A percentile compares a stretch with the other conserved stretches of the same genome.
Evolutionary conservation across 139 green algal species (phyloP).

Genomic region (Desmodesmus armatus): DNA sequence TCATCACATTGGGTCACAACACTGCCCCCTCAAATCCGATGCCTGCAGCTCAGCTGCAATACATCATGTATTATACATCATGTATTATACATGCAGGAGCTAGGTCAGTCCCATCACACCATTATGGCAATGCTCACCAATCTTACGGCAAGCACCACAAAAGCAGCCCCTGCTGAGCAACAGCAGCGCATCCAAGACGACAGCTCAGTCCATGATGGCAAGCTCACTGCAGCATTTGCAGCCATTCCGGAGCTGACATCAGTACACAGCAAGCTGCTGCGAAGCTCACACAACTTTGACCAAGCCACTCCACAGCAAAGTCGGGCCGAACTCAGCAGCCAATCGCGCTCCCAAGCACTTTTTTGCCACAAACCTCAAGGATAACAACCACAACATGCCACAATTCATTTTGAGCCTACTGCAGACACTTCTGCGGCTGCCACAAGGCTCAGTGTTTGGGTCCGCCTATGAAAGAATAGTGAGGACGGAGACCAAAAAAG

Average conservation of each 20-base stretch:
- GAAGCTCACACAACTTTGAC: constrained; percentile 14
- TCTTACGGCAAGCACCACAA: neutral
- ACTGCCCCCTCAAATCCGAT: too few species aligned
- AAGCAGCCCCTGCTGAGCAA: neutral
- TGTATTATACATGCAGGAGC: too few species aligned
- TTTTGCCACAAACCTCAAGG: constrained; percentile 62
- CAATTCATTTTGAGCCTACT: constrained; percentile 56
- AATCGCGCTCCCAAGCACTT: constrained; percentile 3
- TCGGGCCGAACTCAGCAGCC: neutral
- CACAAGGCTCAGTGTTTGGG: constrained; percentile 34
- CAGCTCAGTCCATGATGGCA: too few species aligned
- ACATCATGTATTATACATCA: too few species aligned
- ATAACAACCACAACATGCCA: constrained; percentile 54
- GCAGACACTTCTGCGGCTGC: neutral
- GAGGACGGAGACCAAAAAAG: constrained; percentile 13
- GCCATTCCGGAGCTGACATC: neutral
- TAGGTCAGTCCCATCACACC: too few species aligned
- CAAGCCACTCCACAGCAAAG: neutral
- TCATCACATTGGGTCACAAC: too few species aligned
- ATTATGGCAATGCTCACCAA: too few species aligned
- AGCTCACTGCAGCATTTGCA: neutral
- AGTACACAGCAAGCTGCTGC: neutral
- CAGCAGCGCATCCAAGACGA: too few species aligned
- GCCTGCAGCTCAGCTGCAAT: too few species aligned
- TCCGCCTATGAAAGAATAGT: constrained; percentile 65